These are phyloP conservation scores for Phellopilus nigrolimitatus DNA, from an alignment of 1,284 basidiomycete species.

Conservation along the genomic window DNA sequence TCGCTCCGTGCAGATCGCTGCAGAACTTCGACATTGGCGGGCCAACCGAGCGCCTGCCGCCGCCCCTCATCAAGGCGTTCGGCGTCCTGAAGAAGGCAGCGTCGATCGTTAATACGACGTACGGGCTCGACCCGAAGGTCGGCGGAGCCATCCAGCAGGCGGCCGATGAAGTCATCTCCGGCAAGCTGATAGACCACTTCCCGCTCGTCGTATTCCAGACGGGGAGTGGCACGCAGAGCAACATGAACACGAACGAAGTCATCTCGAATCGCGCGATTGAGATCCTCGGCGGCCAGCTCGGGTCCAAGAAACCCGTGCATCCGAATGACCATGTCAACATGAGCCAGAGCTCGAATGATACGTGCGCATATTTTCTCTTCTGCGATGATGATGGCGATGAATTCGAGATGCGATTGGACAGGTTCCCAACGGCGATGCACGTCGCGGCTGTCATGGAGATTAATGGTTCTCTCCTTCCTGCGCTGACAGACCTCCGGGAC, in stretches of 20 bases:
- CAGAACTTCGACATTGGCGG: conserved; percentile 99
- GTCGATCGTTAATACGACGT: conserved; percentile 83
- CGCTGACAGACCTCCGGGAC: conserved; percentile 78
- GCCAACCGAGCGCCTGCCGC: conserved; percentile 86
- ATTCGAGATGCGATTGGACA: conserved; percentile 29
- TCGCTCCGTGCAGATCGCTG: conserved; percentile 56
- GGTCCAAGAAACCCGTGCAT: conserved; percentile 96
- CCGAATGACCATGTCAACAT: conserved; percentile 99
- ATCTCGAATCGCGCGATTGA: conserved; percentile 99
- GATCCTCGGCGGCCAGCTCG: conserved; percentile 91
- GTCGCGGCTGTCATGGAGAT: conserved; percentile 94
- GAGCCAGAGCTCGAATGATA: conserved; percentile 99
- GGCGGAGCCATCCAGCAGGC: conserved; percentile 89
- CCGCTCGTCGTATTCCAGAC: conserved; percentile 99
- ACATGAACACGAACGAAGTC: conserved; percentile 99
- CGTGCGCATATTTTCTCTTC: conserved; percentile 44
- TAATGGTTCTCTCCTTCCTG: conserved; percentile 77
- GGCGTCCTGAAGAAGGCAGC: conserved; percentile 98
- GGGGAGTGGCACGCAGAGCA: conserved; percentile 97
- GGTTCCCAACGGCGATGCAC: conserved; percentile 99
- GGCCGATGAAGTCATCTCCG: conserved; percentile 98
- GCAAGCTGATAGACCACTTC: conserved; percentile 93
- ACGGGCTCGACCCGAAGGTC: conserved; percentile 89
- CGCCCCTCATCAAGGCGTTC: conserved; percentile 95
- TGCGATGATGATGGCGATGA: not conserved